A percentile compares a stretch with the other conserved stretches of the same genome.
These are phyloP conservation scores for Venturia oleaginea DNA, from an alignment of 2,329 filamentous ascomycete species.

Conservation along the genomic window DNA sequence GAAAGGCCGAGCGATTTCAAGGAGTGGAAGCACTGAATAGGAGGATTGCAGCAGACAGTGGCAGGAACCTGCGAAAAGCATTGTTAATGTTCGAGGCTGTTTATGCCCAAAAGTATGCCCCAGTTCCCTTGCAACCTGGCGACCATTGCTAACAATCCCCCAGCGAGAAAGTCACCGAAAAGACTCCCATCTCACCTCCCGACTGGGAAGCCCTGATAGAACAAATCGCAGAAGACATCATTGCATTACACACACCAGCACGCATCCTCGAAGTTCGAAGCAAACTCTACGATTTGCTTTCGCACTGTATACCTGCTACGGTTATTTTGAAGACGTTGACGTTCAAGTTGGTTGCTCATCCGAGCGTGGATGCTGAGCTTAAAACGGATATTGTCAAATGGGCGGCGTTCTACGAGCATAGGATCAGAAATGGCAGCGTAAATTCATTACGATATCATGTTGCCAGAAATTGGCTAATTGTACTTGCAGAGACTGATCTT, in stretches of 20 bases:
- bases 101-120: conserved; percentile 83
- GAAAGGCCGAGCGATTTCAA: conserved; percentile 78
- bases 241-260: conserved; percentile 84
- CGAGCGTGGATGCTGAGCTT: conserved; percentile 75
- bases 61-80: conserved; percentile 79
- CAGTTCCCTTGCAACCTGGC: conserved; percentile 9
- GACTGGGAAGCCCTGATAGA: conserved; percentile 93
- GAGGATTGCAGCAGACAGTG: conserved; percentile 83
- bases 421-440: conserved; percentile 69
- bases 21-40: conserved; percentile 65
- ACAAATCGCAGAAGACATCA: conserved; percentile 85
- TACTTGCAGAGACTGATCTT: conserved; percentile 74
- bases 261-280: conserved; percentile 80
- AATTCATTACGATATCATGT: conserved; percentile 26
- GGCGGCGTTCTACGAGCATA: conserved; percentile 95
- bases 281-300: conserved; percentile 93
- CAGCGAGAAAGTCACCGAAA: conserved; percentile 84
- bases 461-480: neutral
- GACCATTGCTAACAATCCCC: conserved; percentile 23
- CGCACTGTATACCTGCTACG: conserved; percentile 92
- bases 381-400: conserved; percentile 91
- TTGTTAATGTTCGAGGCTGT: conserved; percentile 96
- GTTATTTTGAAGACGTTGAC: conserved; percentile 91
- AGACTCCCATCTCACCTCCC: conserved; percentile 82
- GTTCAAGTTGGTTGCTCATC: conserved; percentile 67